phyloP scores from a whole-genome alignment of 2,329 filamentous ascomycete species.

The Aulographum hederae region DNA sequence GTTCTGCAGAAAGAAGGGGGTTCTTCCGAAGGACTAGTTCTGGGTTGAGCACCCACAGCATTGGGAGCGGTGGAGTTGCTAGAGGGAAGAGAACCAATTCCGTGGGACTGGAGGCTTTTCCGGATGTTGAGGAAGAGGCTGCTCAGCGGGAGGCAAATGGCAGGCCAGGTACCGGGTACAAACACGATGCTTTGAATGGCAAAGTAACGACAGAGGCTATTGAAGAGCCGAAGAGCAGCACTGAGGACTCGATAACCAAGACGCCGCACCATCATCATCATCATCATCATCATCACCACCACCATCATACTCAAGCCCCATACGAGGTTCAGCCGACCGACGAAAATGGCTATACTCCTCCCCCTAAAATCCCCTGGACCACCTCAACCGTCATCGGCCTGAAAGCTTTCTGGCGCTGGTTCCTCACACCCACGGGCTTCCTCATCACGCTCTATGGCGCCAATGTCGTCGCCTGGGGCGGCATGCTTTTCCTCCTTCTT shows the following conservation, averaged over 20 bases:
- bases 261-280: neutral
- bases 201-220: neutral
- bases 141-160: no score
- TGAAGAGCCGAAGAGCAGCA: neutral
- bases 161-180: no score
- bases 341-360: conserved; percentile 22
- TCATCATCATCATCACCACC: neutral
- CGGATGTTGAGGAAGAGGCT: neutral
- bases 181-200: neutral
- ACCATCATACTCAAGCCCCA: neutral
- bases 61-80: neutral
- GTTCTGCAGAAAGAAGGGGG: neutral
- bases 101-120: neutral
- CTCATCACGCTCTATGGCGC: conserved; percentile 61
- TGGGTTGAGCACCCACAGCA: neutral
- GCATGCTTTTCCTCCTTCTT: conserved; percentile 75
- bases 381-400: conserved; percentile 40
- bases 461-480: conserved; percentile 76
- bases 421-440: conserved; percentile 58
- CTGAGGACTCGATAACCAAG: neutral
- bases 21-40: neutral
- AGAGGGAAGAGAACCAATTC: neutral
- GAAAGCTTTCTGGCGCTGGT: conserved; percentile 51
- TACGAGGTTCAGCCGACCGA: conserved; percentile 6
- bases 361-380: conserved; percentile 31